Evolutionary conservation across 768 basidiomycete species (phyloP).

Genomic region (Phanerodontia chrysosporium): DNA sequence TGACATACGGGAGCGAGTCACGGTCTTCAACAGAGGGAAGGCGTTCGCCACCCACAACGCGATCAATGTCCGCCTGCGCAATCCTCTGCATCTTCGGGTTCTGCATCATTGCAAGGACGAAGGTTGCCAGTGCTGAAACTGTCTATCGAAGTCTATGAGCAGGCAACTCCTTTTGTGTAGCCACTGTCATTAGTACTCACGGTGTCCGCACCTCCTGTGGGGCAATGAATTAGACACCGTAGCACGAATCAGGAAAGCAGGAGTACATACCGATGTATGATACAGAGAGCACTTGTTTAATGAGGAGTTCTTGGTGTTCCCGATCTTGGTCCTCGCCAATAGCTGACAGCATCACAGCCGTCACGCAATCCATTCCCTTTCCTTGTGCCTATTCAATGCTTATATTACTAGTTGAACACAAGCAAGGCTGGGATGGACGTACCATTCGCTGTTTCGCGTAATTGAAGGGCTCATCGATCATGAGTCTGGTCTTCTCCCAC

Average conservation of each 20-base stretch:
- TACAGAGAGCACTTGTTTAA: slow-evolving; percentile 23
- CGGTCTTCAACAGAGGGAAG: slow-evolving; percentile 7
- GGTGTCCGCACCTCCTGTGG: slow-evolving; percentile 7
- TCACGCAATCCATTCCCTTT: neutral
- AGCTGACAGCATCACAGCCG: neutral
- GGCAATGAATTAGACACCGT: neutral
- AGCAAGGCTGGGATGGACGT: neutral
- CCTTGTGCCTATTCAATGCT: neutral
- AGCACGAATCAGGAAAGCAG: too few species aligned
- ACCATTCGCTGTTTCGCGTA: slow-evolving; percentile 57
- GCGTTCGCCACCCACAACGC: neutral
- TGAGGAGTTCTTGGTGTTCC: neutral
- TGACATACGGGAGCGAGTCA: slow-evolving; percentile 3
- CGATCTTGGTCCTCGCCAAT: neutral
- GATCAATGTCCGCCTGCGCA: slow-evolving; percentile 9
- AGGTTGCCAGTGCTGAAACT: neutral
- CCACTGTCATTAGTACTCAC: neutral
- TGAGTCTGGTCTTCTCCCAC: slow-evolving; percentile 60
- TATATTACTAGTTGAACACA: too few species aligned
- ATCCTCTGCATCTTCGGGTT: slow-evolving; percentile 4
- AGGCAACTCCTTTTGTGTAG: neutral
- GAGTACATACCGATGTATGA: neutral
- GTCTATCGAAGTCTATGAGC: neutral
- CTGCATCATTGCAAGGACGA: slow-evolving; percentile 7
- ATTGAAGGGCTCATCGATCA: slow-evolving; percentile 60